Percentiles rank a stretch among this genome's conserved stretches.
Conservation (phyloP, 768 basidiomycete genomes). For the Panellus pusillus region DNA sequence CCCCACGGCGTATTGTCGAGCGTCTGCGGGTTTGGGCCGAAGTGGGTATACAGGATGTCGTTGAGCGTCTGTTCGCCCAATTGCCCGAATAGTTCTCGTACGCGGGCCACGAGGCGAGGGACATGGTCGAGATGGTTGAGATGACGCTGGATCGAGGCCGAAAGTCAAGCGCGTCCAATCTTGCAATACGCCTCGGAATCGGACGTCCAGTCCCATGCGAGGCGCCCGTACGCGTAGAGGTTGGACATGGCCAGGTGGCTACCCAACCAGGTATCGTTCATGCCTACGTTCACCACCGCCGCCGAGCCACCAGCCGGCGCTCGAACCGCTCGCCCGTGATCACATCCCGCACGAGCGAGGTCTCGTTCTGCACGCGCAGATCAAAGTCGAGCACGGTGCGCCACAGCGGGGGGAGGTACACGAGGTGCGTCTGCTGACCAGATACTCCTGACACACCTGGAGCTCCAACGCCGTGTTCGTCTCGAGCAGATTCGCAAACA, state of each 20-base stretch:
- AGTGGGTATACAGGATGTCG: conserved; percentile 20
- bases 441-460: conserved; percentile 20
- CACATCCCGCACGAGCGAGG: conserved; percentile 15
- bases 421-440: conserved; percentile 19
- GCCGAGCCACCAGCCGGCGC: conserved; percentile 17
- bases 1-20: conserved; percentile 19
- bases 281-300: conserved; percentile 19
- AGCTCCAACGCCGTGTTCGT: conserved; percentile 19
- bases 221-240: conserved; percentile 19
- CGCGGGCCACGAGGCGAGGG: conserved; percentile 20
- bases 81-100: conserved; percentile 22
- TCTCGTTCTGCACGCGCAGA: conserved; percentile 19
- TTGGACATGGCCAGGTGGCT: conserved; percentile 22
- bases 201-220: conserved; percentile 19
- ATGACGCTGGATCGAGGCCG: conserved; percentile 16
- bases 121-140: conserved; percentile 19
- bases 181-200: conserved; percentile 19
- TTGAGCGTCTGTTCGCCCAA: conserved; percentile 20
- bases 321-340: conserved; percentile 19
- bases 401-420: conserved; percentile 21
- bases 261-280: conserved; percentile 19
- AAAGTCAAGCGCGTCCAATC: conserved; percentile 22
- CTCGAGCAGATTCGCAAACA: conserved; percentile 18
- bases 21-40: conserved; percentile 19
- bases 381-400: conserved; percentile 20